phyloP scores from a whole-genome alignment of 805 yeast species.

The Saccharomyces mikatae region DNA sequence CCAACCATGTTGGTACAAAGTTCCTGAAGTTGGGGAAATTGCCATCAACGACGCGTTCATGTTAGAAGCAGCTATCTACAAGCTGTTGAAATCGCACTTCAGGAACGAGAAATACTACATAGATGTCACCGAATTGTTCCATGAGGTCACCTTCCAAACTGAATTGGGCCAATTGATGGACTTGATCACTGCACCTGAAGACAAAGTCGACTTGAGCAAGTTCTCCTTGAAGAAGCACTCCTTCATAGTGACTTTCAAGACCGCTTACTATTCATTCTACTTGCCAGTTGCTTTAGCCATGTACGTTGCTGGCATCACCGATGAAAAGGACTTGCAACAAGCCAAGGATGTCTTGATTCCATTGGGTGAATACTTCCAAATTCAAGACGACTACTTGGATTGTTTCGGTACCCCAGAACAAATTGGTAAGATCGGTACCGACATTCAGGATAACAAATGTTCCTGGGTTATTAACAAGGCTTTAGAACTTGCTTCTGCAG shows the following conservation, averaged over 20 bases:
- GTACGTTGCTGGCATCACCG: conserved; percentile 77
- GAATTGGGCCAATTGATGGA: conserved; percentile 95
- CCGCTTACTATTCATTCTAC: conserved; percentile 95
- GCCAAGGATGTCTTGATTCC: conserved; percentile 84
- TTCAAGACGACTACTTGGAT: conserved; percentile 95
- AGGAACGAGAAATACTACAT: conserved; percentile 73
- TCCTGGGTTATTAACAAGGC: conserved; percentile 97
- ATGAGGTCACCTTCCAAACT: conserved; percentile 94
- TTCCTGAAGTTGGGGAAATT: conserved; percentile 72
- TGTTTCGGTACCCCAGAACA: conserved; percentile 96
- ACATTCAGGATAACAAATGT: conserved; percentile 96
- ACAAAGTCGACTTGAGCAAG: conserved; percentile 77
- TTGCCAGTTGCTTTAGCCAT: conserved; percentile 95
- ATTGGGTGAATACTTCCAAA: conserved; percentile 96
- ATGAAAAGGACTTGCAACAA: conserved; percentile 72
- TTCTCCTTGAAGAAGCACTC: conserved; percentile 86
- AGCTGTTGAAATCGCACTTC: conserved; percentile 84
- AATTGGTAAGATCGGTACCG: conserved; percentile 98
- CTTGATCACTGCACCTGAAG: conserved; percentile 95
- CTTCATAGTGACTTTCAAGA: conserved; percentile 90
- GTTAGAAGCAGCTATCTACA: conserved; percentile 90
- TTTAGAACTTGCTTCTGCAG: conserved; percentile 63
- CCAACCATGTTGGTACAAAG: conserved; percentile 95
- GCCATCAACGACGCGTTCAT: conserved; percentile 97
- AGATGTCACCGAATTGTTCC: conserved; percentile 87